phyloP scores from a whole-genome alignment of 768 basidiomycete species.

The Leccinum variicolor region DNA sequence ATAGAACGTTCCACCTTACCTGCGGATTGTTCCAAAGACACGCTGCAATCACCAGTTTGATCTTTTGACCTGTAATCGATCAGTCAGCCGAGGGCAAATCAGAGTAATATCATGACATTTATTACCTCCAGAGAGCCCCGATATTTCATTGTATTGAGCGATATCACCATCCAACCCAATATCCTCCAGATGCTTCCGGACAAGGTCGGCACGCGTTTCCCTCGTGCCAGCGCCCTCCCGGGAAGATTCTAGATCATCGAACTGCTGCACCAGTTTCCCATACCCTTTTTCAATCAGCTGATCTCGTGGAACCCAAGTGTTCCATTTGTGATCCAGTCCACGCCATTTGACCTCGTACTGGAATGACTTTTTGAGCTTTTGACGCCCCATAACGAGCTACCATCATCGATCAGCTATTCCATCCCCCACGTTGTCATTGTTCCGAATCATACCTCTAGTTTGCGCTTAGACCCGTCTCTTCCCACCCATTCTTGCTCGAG shows the following conservation, averaged over 20 bases:
- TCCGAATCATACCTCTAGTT: conserved; percentile 69
- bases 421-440: conserved; percentile 7
- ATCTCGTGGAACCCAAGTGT: conserved; percentile 90
- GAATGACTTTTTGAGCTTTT: conserved; percentile 94
- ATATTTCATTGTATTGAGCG: conserved; percentile 96
- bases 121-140: conserved; percentile 87
- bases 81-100: conserved; percentile 10
- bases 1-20: conserved; percentile 25
- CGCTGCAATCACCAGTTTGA: conserved; percentile 92
- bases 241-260: conserved; percentile 95
- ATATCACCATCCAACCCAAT: conserved; percentile 97
- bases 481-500: conserved; percentile 88
- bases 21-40: conserved; percentile 97
- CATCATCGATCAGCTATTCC: conserved; percentile 14
- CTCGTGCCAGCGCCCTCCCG: conserved; percentile 91
- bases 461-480: conserved; percentile 85
- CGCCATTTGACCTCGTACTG: conserved; percentile 92
- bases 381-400: conserved; percentile 86
- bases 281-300: conserved; percentile 84
- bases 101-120: conserved; percentile 5
- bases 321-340: conserved; percentile 79
- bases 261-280: conserved; percentile 86
- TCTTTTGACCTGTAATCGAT: conserved; percentile 75
- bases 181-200: conserved; percentile 91
- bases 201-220: conserved; percentile 76